Base-by-base conservation (phyloP, 2,329 filamentous ascomycete genomes). In the Cladobotryum protrusum region DNA sequence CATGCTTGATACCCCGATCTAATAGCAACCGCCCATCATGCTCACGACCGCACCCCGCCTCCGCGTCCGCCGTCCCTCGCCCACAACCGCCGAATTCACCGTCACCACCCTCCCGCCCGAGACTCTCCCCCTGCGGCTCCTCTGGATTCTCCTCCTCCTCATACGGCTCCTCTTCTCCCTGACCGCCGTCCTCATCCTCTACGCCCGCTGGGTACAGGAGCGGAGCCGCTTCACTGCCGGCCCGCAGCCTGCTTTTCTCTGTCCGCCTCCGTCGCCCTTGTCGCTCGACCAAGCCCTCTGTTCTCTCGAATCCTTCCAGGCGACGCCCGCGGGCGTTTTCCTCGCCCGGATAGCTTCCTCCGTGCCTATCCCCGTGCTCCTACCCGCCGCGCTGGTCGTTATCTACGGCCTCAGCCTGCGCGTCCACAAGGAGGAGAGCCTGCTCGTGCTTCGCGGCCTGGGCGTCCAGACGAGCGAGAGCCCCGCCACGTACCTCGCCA, bases 61-160 rank as follows among this genome's bases (percentile, higher is more conserved):
- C 45, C 76, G 73, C 59, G 78, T 78, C 53, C 77, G 82, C 56
- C 79, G 82, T 18, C 87, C 88, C 45, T 91, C 93, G 19, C 85
- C 89, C 43, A 95, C 90, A 3, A 96, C 93, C n/a, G 84, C 88
- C 64, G 86, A 88, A 57, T 97, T 92, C 76, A 95, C 87, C 29
- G 88, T 96, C 49, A 93, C 91, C 34, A 96, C 91, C 51, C 81
- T 83, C 41, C 82, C 87, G 1, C 69, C 72, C 0, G 64, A 70
- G 4, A 77, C 77, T 0, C 53, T 78, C 14, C 60, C 75, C 2
- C 68, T 77, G 6, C 76, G 72, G 37, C 55, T 77, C 33, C 63
- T 78, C 17, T 66, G 76, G 45, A 53, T 65, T 41, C 55, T 75
- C 41, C 67, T 78, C 35, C 61, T 74, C 52, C 58, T 73, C 49